Conservation (phyloP, 345 rosid genomes). For the Camelina hispida region DNA sequence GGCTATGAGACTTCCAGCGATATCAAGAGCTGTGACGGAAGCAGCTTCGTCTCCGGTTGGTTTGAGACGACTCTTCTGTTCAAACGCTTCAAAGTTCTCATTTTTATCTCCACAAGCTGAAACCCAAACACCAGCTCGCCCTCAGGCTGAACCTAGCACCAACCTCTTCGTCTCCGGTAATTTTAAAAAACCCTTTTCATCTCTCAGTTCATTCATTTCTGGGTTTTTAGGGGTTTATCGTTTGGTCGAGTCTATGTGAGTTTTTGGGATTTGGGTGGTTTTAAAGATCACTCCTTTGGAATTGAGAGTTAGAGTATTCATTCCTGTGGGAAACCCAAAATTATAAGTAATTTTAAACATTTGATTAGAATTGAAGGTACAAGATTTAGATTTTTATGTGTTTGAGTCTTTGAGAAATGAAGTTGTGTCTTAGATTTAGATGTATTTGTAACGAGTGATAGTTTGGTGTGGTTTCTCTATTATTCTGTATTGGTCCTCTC, state of each 20-base stretch:
- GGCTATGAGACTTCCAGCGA: conserved; percentile 45
- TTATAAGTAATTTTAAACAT: too few species aligned
- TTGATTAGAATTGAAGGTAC: not conserved
- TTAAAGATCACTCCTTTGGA: not conserved
- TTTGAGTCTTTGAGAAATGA: not conserved
- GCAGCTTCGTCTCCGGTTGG: conserved; percentile 52
- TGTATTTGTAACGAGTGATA: not conserved
- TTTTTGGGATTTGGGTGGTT: not conserved
- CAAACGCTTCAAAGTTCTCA: conserved; percentile 51
- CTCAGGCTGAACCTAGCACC: conserved; percentile 74
- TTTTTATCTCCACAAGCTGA: conserved; percentile 47
- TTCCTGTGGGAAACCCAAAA: too few species aligned
- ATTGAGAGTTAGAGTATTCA: not conserved
- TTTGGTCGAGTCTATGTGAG: not conserved
- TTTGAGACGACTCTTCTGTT: conserved; percentile 59
- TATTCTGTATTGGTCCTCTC: conserved; percentile 1
- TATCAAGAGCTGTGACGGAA: conserved; percentile 48
- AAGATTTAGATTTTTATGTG: not conserved
- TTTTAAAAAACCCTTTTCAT: not conserved
- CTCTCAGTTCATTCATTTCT: conserved; percentile 1
- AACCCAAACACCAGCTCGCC: conserved; percentile 51
- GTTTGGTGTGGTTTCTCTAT: not conserved
- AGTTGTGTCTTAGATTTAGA: not conserved
- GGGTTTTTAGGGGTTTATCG: not conserved
- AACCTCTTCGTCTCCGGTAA: conserved; percentile 79